phyloP scores from a whole-genome alignment of 1,139 yeast genomes.

The Pichia sp. region DNA sequence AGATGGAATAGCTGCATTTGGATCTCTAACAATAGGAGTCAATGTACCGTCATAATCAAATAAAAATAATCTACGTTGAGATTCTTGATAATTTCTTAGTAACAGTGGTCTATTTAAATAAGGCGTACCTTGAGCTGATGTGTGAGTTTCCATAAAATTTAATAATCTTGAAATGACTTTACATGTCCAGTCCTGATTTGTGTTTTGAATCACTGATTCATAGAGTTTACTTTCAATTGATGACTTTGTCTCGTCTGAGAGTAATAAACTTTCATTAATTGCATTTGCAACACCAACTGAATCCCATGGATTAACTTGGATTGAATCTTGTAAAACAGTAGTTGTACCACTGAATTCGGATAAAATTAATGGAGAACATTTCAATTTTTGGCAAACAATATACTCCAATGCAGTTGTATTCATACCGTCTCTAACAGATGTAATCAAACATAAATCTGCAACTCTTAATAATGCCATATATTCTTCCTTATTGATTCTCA shows the following conservation, averaged over 20 bases:
- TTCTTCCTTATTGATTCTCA: constrained; percentile 82
- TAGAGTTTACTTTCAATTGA: constrained; percentile 50
- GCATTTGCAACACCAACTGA: constrained; percentile 86
- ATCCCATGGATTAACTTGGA: constrained; percentile 95
- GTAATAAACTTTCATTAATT: constrained; percentile 58
- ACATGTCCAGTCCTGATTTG: constrained; percentile 78
- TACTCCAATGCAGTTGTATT: constrained; percentile 91
- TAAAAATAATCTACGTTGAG: constrained; percentile 69
- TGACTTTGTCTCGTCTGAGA: constrained; percentile 41
- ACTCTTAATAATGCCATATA: constrained; percentile 80
- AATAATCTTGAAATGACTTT: constrained; percentile 53
- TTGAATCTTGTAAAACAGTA: constrained; percentile 68
- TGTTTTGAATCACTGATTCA: constrained; percentile 58
- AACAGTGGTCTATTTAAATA: constrained; percentile 70
- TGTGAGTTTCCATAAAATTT: constrained; percentile 29
- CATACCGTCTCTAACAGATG: constrained; percentile 94
- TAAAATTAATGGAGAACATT: constrained; percentile 69
- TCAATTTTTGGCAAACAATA: constrained; percentile 76
- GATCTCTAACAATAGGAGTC: constrained; percentile 92
- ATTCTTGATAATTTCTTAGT: constrained; percentile 51
- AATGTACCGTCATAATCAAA: constrained; percentile 97
- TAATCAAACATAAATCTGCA: constrained; percentile 84
- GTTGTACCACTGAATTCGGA: constrained; percentile 95
- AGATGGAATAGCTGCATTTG: constrained; percentile 97
- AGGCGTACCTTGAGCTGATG: constrained; percentile 63